phyloP scores from a whole-genome alignment of 2,329 filamentous ascomycete species.

The Ilyonectria mors-panacis region DNA sequence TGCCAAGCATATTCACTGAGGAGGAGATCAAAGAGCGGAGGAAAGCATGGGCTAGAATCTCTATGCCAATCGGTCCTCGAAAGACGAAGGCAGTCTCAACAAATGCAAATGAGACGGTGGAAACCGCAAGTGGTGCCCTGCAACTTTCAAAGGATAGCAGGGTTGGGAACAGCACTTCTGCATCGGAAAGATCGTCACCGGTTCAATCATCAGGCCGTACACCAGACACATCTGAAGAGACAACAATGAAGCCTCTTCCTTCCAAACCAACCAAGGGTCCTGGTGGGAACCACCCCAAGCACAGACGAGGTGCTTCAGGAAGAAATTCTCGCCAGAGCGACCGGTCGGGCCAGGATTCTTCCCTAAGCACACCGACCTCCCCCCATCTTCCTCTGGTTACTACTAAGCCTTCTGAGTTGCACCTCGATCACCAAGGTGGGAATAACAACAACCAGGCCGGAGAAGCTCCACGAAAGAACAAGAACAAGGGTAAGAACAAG shows the following conservation, averaged over 20 bases:
- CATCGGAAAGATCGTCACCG: slow-evolving; percentile 31
- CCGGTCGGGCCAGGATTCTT: slow-evolving; percentile 5
- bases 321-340: slow-evolving; percentile 9
- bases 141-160: slow-evolving; percentile 7
- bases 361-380: slow-evolving; percentile 10
- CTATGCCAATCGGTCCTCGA: slow-evolving; percentile 50
- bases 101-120: slow-evolving; percentile 11
- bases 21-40: slow-evolving; percentile 51
- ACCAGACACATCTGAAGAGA: slow-evolving; percentile 17
- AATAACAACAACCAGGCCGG: not conserved
- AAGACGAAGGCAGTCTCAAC: slow-evolving; percentile 31
- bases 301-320: not conserved
- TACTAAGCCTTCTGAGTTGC: not conserved
- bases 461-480: slow-evolving; percentile 29
- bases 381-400: not conserved
- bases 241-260: not conserved
- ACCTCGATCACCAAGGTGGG: slow-evolving; percentile 2
- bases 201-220: slow-evolving; percentile 28
- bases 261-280: not conserved
- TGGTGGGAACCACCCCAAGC: not conserved
- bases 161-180: slow-evolving; percentile 18
- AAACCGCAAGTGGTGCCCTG: slow-evolving; percentile 3
- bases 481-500: slow-evolving; percentile 46
- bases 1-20: slow-evolving; percentile 47
- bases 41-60: slow-evolving; percentile 53